Evolutionary conservation across 1,139 yeast species (phyloP), one percentile per base, ranked within the genome.

Genomic region (Sugiyamaella neomexicana): DNA sequence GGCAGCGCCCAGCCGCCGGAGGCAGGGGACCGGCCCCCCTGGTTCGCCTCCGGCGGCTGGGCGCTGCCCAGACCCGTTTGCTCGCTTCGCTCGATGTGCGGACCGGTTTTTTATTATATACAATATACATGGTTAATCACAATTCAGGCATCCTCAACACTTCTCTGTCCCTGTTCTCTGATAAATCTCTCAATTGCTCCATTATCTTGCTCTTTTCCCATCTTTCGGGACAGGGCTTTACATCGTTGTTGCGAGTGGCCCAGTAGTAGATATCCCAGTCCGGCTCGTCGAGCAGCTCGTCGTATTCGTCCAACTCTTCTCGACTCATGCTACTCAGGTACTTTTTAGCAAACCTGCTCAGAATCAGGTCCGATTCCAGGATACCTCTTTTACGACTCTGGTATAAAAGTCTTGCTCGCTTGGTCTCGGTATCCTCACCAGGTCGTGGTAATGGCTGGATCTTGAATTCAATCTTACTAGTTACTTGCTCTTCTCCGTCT

Each of bases 231-330:
- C 91, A 76, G 13, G 96, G 96, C 52, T 91, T 87, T 23, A 85
- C 82, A 38, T 81, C 83, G 65, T 77, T 87, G 72, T 89, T 89
- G 63, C 81, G 80, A 6, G 97, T 89, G 23, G 96, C 97, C 98
- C 99, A 93, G 74, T 93, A 93, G 72, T 89, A 95, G 60, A 93
- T 91, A 69, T 93, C 99, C 99, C 99, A 95, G 70, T 93, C 99
- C 13, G 93, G 82, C 72, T 91, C 96, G 69, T 95, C 96, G 68
- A 93, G 77, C 56, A 93, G 74, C 61, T 78, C 71, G 67, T 93
- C 98, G 70, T 89, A 93, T 71, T 93, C 98, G 54, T 84, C 86
- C 60, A 95, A 75, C 70, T 89, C 87, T 54, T 77, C 85, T 59
- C 75, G 71, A n/a, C 77, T 75, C 76, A 93, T 80, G 0, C 69